phyloP scores from a whole-genome alignment of 1,284 basidiomycete genomes.

The Cutaneotrichosporon sp. region DNA sequence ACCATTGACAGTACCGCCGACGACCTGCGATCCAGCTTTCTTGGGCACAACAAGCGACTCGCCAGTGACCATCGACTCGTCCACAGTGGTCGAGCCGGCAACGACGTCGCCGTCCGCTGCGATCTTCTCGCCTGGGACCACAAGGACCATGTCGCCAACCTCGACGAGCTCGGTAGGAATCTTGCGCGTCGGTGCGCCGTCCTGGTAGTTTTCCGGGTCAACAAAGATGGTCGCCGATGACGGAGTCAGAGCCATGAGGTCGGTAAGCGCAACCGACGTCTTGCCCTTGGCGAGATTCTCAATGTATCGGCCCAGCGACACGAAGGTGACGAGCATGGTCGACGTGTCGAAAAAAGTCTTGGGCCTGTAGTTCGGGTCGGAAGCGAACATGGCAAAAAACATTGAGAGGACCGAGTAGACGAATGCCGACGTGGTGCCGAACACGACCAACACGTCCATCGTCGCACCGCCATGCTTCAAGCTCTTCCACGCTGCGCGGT shows the following conservation, averaged over 20 bases:
- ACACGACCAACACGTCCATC: constrained; percentile 84
- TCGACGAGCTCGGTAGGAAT: constrained; percentile 93
- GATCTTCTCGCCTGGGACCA: constrained; percentile 94
- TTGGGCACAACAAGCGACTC: constrained; percentile 90
- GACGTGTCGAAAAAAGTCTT: constrained; percentile 97
- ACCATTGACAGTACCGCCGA: constrained; percentile 96
- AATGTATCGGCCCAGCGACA: constrained; percentile 88
- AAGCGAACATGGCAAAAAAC: constrained; percentile 59
- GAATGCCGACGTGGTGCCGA: constrained; percentile 93
- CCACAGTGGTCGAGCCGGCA: constrained; percentile 77
- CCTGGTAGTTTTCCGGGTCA: constrained; percentile 51
- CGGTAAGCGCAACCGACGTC: constrained; percentile 91
- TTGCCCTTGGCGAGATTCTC: constrained; percentile 97
- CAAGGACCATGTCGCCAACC: constrained; percentile 86
- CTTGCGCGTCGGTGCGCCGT: constrained; percentile 71
- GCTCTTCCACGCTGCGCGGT: constrained; percentile 82
- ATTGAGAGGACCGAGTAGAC: constrained; percentile 76
- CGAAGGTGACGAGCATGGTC: constrained; percentile 97
- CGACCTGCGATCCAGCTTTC: constrained; percentile 72
- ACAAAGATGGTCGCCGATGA: constrained; percentile 94
- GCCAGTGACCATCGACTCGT: constrained; percentile 96
- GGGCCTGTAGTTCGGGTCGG: constrained; percentile 62
- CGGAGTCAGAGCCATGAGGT: constrained; percentile 90
- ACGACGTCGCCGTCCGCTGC: constrained; percentile 91
- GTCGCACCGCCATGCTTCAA: constrained; percentile 84